Base-by-base conservation (phyloP, 73 alveolate species). In the Durusdinium trenchii region DNA sequence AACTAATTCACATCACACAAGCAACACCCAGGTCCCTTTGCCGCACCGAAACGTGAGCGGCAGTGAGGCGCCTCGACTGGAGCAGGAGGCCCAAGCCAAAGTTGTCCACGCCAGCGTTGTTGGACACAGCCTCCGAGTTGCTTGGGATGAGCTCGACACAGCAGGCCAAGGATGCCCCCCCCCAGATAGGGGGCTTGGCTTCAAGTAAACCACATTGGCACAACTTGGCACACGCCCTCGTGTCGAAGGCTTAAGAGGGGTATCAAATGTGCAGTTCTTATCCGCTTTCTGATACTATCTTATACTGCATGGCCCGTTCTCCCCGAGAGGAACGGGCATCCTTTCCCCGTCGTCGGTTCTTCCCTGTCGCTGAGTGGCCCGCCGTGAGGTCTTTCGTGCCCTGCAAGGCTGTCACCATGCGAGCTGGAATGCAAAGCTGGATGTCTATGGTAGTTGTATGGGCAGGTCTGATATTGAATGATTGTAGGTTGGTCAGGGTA, bases 61-160 rank as follows among this genome's bases (percentile, higher is more conserved):
- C 12, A 6, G n/a, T 6, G 79, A 18, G 12, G 38, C 82, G 95
- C 78, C 98, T 46, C 30, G 98, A 94, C 60, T 85, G 85, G 97
- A 99, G 86, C 46, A 99, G 98, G 32, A 79, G 79, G 45, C 99
- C 99, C 67, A 99, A 95, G 62, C 99, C 99, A 69, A 95, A 99
- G 46, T 99, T 99, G 61, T 95, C 99, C 42, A 96, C 99, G n/a
- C 99, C 99, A 62, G 99, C 99, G 60, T 99, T 99, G 99, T 99
- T 99, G 20, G 99, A 96, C 71, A 99, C 99, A 20, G 99, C 82
- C 94, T 60, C 57, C 40, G 89, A 46, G 47, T 38, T 57, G 69
- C 12, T 73, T 3, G 50, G n/a, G 47, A 9, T 9, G 32, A n/a
- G 85, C 48, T 73, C 48, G 50, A 35, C 18, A 32, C 50, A 73